These are phyloP conservation scores for Linaria vulgaris DNA, from an alignment of 257 asterid species.

Conservation along the genomic window DNA sequence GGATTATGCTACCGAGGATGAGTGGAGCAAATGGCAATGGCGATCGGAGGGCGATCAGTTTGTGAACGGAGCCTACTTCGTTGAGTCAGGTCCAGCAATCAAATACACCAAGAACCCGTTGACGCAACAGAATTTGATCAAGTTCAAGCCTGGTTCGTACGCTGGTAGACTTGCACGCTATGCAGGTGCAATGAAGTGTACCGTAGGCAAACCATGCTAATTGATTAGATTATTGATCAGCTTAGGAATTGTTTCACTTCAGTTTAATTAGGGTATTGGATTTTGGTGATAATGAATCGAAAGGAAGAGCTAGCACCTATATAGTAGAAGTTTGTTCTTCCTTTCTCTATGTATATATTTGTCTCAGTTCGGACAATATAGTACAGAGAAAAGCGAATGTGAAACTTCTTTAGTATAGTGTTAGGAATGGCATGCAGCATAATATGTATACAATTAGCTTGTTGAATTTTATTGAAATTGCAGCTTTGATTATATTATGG, in stretches of 20 bases:
- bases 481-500: no score
- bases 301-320: background rate
- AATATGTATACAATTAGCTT: no score
- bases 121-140: conserved; percentile 27
- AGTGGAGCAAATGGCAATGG: conserved; percentile 68
- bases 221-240: background rate
- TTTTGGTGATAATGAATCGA: background rate
- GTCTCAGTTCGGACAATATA: background rate
- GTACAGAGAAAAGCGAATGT: background rate
- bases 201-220: conserved; percentile 32
- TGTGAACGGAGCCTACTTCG: conserved; percentile 48
- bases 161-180: conserved; percentile 49
- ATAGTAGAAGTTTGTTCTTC: background rate
- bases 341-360: background rate
- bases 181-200: conserved; percentile 54
- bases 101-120: conserved; percentile 27
- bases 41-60: conserved; percentile 55
- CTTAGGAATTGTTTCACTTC: no score
- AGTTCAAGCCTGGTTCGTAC: conserved; percentile 48
- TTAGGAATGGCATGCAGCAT: no score
- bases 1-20: conserved; percentile 38
- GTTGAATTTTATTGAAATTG: no score
- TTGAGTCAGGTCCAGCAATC: conserved; percentile 47
- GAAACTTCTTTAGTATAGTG: background rate
- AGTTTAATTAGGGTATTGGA: no score